Conservation (phyloP, 768 basidiomycete genomes). For the Mrakia gelida region DNA sequence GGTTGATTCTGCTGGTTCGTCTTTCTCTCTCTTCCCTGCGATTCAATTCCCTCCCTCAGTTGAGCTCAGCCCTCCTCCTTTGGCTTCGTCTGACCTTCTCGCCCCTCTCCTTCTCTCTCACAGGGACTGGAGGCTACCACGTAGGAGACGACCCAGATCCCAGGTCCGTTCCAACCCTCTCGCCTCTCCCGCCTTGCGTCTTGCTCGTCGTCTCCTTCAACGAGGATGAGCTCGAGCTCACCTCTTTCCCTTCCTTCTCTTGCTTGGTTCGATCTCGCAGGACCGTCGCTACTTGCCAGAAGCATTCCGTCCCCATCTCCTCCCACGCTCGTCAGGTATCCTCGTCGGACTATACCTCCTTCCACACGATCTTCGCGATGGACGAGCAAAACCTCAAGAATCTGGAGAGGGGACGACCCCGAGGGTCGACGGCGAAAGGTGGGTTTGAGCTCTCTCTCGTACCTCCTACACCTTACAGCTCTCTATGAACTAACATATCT, state of each 20-base stretch:
- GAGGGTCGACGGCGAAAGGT: conserved; percentile 13
- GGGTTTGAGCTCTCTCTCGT: not conserved
- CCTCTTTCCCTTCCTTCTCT: too few species aligned
- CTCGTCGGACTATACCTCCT: not conserved
- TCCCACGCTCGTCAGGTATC: conserved; percentile 20
- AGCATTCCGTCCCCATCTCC: conserved; percentile 9
- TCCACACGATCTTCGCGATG: conserved; percentile 30
- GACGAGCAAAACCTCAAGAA: conserved; percentile 25
- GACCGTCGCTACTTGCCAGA: conserved; percentile 14
- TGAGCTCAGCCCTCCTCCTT: not conserved
- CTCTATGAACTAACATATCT: too few species aligned
- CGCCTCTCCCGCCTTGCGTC: too few species aligned
- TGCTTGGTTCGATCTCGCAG: not conserved
- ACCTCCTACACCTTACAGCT: too few species aligned
- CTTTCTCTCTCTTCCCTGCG: too few species aligned
- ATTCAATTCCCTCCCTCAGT: too few species aligned
- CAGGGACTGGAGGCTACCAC: conserved; percentile 26
- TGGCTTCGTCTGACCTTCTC: not conserved
- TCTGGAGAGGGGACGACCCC: not conserved
- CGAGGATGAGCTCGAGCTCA: too few species aligned
- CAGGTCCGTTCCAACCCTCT: not conserved
- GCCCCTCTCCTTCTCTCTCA: not conserved
- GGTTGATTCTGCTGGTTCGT: conserved; percentile 29
- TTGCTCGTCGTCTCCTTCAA: not conserved
- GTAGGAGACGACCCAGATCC: conserved; percentile 19